A percentile compares a stretch with the other conserved stretches of the same genome.
These are phyloP conservation scores for Fusarium keratoplasticum DNA, from an alignment of 2,329 filamentous ascomycete genomes.

Conservation along the genomic window DNA sequence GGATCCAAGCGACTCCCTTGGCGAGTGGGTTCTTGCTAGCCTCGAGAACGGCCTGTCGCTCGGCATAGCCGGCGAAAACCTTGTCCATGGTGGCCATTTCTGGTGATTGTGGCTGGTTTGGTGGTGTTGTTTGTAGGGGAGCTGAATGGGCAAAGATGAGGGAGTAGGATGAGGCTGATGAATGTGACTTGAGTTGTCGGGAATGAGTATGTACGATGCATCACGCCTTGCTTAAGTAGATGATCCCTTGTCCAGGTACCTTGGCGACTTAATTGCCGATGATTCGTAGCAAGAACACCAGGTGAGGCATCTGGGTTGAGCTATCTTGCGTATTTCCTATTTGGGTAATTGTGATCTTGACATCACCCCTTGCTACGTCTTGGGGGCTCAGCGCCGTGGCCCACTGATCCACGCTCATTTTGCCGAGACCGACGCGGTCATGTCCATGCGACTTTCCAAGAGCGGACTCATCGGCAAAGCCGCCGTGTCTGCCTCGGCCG, in stretches of 20 bases:
- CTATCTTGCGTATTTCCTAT: conserved; percentile 14
- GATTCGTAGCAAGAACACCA: neutral
- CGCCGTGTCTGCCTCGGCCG: neutral
- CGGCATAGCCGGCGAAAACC: conserved; percentile 53
- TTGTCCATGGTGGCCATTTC: conserved; percentile 58
- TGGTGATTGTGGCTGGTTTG: neutral
- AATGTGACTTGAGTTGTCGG: neutral
- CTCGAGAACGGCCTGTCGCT: conserved; percentile 42
- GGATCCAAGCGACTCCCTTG: conserved; percentile 60
- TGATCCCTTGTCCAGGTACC: neutral
- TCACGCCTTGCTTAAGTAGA: conserved; percentile 14
- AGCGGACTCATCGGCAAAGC: neutral
- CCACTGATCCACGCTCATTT: neutral
- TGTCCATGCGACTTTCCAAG: neutral
- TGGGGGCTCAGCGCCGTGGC: neutral
- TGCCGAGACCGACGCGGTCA: neutral
- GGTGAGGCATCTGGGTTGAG: neutral
- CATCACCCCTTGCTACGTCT: neutral
- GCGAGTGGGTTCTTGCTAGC: conserved; percentile 37
- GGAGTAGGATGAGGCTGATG: neutral
- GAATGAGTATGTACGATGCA: neutral
- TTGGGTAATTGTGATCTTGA: conserved; percentile 5
- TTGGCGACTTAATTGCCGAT: neutral
- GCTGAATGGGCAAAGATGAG: neutral
- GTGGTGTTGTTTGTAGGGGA: neutral